Percentiles rank a stretch among this genome's conserved stretches.
These are phyloP conservation scores for Imleria badia DNA, from an alignment of 768 basidiomycete genomes.

Conservation along the genomic window DNA sequence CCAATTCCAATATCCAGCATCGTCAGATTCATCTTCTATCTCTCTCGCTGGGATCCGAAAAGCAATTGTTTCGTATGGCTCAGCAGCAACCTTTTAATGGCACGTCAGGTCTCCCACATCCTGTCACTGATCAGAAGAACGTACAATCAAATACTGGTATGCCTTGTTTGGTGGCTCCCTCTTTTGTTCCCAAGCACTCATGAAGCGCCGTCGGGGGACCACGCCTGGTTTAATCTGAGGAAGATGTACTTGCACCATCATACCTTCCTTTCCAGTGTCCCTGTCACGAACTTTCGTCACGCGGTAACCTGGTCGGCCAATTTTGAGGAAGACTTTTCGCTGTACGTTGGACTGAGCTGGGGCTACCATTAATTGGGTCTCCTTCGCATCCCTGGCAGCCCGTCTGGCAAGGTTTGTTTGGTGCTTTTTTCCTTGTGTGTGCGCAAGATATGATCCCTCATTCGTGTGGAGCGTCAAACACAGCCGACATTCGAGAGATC, in stretches of 20 bases:
- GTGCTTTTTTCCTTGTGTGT: conserved; percentile 99
- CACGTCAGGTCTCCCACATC: conserved; percentile 28
- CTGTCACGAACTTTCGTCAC: conserved; percentile 96
- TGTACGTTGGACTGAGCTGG: conserved; percentile 77
- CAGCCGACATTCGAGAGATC: conserved; percentile 96
- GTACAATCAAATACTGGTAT: conserved; percentile 94
- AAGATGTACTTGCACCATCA: conserved; percentile 96
- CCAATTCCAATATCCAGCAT: conserved; percentile 94
- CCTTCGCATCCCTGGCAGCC: conserved; percentile 96
- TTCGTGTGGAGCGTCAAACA: conserved; percentile 99
- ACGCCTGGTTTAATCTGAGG: conserved; percentile 91
- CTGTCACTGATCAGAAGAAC: conserved; percentile 36
- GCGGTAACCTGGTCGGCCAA: conserved; percentile 91
- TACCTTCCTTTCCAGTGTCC: conserved; percentile 89
- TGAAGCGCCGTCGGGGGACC: conserved; percentile 84
- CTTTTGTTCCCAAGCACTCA: conserved; percentile 98
- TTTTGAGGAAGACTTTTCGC: conserved; percentile 95
- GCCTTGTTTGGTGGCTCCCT: conserved; percentile 93
- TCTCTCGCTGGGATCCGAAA: conserved; percentile 97
- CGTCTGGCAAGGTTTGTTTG: conserved; percentile 97
- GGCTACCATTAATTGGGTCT: conserved; percentile 86
- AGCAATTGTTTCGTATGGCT: conserved; percentile 99
- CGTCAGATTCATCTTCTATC: conserved; percentile 92
- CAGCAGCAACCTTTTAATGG: conserved; percentile 83
- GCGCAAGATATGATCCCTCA: conserved; percentile 97